Base-by-base conservation (phyloP, 2,329 filamentous ascomycete genomes). In the Sporothrix euskadiensis region DNA sequence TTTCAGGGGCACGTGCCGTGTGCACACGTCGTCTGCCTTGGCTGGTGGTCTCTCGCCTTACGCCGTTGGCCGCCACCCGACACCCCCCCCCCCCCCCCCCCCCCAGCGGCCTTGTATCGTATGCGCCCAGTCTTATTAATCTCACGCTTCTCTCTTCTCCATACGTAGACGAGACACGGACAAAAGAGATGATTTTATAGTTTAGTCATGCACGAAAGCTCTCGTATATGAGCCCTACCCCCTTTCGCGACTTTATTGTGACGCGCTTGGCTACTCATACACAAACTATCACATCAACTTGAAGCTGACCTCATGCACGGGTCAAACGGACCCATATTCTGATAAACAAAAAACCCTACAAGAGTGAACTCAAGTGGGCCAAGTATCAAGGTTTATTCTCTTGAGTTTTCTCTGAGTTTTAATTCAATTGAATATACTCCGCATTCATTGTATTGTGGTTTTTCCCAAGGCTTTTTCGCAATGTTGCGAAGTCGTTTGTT, bases 131-230 rank as follows among this genome's bases (percentile, higher is more conserved):
- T 10, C 52, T 22, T 5, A 2, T 22, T 19, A 32, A 22, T 12
- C 14, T 12, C 41, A 6, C 44, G 56, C 12, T 19, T 35, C 16
- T 19, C 26, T 26, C 47, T 54, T 52, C 16, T 10, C 30, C 8
- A 69, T 69, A 54, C 44, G 65, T 1, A 32, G 22, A 32, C 61
- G 61, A 52, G 12, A 8, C 39, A 49, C n/a, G 22, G n/a, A n/a
- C 5, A 52, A 19, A 14, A 35, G 16, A 35, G 35, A 16, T 5
- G 19, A 66, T 4, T 49, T 52, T 69, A 69, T 69, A 69, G 65
- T 69, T 69, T 69, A 69, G 65, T 69, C 65, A 69, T 69, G 12
- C 65, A 14, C 22, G 19, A 44, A 44, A 9, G 10, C 59, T 65
- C 39, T 65, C n/a, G 35, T 44, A 41, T 41, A 65, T 19, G 9